Evolutionary conservation across 2,329 filamentous ascomycete genomes (phyloP), one percentile per base, ranked within the genome.

Genomic region (Xylariaceae sp.): DNA sequence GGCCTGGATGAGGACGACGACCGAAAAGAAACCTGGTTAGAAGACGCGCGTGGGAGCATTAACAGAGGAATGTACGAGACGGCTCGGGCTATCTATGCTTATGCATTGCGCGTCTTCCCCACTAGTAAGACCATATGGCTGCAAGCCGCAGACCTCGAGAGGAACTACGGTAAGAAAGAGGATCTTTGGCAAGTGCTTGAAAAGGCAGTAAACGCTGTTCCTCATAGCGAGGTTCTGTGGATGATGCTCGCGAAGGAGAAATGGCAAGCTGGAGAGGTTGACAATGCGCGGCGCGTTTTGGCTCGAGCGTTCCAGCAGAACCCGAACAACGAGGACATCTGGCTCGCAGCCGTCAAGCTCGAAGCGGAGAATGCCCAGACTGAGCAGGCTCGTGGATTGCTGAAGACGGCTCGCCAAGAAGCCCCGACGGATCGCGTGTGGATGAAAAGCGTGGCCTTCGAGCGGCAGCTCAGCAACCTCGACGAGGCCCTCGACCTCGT

Each of bases 261-360:
- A 71, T 95, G 92, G 91, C 86, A 95, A 69, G 86, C 89, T 2
- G 92, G 92, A 46, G 89, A 96, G 67, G 87, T 96, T 40, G 89
- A 96, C 71, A 91, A 91, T 61, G 93, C 95, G 11, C 86, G 95
- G 53, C 82, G 87, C 60, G 92, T 98, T 1, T 85, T 99, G 14
- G 94, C 87, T 24, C 86, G 89, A 62, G 95, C 94, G 4, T 99
- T 99, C 80, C 89, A 94, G 66, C 91, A 96, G 72, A 96, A 98
- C 67, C 92, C 92, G 1, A 93, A 96, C 73, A 97, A 96, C 76
- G 95, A 99, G 74, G 92, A 98, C 72, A 97, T 99, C 64, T 99
- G 95, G 89, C 87, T 97, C 44, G 91, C 93, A 14, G 95, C 95
- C 41, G 95, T 99, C 64, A 96, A 97, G 74, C 86, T 99, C 26